A percentile compares a stretch with the other conserved stretches of the same genome.
These are phyloP conservation scores for Pichia sp. DNA, from an alignment of 1,139 yeast genomes.

Conservation along the genomic window DNA sequence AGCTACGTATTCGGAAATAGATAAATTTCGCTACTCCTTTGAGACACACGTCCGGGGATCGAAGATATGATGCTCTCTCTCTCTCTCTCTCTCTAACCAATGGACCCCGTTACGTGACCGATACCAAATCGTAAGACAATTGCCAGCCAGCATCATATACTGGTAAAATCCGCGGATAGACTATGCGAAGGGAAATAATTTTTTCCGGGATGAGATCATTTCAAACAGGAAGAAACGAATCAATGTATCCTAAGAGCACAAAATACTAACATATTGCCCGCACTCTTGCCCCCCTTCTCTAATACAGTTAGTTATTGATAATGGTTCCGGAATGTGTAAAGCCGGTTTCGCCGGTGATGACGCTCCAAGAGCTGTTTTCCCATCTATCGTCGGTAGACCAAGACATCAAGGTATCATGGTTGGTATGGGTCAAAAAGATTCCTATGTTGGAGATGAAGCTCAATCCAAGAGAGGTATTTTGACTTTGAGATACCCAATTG, in stretches of 20 bases:
- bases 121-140: no score
- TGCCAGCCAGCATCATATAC: no score
- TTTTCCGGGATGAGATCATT: no score
- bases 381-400: slow-evolving; percentile 99
- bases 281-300: slow-evolving; percentile 20
- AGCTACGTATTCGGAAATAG: background rate
- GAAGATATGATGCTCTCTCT: no score
- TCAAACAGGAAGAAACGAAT: no score
- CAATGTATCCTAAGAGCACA: background rate
- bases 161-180: no score
- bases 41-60: background rate
- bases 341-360: slow-evolving; percentile 99
- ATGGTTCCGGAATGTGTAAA: slow-evolving; percentile 99
- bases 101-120: no score
- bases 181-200: no score
- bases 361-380: slow-evolving; percentile 99
- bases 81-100: no score
- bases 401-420: slow-evolving; percentile 99
- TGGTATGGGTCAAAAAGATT: slow-evolving; percentile 99
- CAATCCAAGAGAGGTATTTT: slow-evolving; percentile 99
- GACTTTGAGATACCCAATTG: slow-evolving; percentile 97
- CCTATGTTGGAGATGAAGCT: slow-evolving; percentile 99
- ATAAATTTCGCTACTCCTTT: background rate
- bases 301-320: slow-evolving; percentile 81
- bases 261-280: slow-evolving; percentile 17